A percentile compares a stretch with the other conserved stretches of the same genome.
Conservation (phyloP, 441 rosid genomes). For the Populus hybrid region DNA sequence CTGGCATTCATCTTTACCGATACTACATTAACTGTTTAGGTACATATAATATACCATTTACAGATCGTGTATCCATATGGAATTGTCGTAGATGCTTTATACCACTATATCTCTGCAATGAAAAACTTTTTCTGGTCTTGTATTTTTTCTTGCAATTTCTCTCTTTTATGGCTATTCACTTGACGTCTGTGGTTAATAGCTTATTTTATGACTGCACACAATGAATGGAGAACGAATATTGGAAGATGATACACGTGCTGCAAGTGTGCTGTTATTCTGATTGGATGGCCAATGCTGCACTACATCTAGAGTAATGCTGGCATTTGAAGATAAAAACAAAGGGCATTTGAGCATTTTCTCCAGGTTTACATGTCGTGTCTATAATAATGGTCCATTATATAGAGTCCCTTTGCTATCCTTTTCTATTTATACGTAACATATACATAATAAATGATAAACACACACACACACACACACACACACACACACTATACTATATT, state of each 20-base stretch:
- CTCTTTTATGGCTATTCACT: not conserved
- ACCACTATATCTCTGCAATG: not conserved
- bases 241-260: not conserved
- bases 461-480: too few species aligned
- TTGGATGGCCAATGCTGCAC: not conserved
- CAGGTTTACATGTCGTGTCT: not conserved
- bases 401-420: too few species aligned
- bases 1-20: not conserved
- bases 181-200: not conserved
- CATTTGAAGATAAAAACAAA: not conserved
- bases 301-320: not conserved
- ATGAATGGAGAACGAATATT: not conserved
- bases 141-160: not conserved
- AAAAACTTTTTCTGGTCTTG: not conserved
- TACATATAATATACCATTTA: not conserved
- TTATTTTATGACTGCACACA: not conserved
- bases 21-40: not conserved
- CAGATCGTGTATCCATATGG: not conserved
- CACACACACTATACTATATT: too few species aligned
- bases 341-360: not conserved
- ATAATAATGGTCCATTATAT: too few species aligned
- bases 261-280: not conserved
- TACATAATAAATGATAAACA: too few species aligned
- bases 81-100: not conserved
- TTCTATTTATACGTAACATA: too few species aligned